Percentiles rank a stretch among this genome's conserved stretches.
Conservation (phyloP, 306 rosid genomes). For the Begonia masoniana region DNA sequence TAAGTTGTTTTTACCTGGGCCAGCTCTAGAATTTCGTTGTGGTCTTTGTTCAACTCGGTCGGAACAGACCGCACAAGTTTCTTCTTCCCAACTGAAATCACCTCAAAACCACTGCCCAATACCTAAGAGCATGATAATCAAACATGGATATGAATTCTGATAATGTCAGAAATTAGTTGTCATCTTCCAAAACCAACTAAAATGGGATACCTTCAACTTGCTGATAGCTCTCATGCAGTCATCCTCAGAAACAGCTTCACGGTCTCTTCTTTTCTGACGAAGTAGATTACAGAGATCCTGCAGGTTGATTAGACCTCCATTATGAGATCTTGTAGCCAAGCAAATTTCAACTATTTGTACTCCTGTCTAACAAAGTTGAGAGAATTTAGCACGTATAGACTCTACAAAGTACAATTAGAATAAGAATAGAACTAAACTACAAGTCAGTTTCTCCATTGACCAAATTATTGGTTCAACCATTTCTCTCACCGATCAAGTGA, state of each 20-base stretch:
- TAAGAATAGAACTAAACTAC: too few relatives aligned
- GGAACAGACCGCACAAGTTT: slow-evolving; percentile 98
- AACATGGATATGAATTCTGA: too few relatives aligned
- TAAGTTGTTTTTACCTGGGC: slow-evolving; percentile 59
- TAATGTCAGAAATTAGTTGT: too few relatives aligned
- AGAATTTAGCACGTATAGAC: slow-evolving; percentile 6
- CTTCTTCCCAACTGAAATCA: slow-evolving; percentile 81
- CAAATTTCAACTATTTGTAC: slow-evolving; percentile 93
- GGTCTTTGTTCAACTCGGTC: slow-evolving; percentile 94
- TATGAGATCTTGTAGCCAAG: slow-evolving; percentile 80
- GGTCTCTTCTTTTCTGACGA: slow-evolving; percentile 58
- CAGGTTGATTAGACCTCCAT: slow-evolving; percentile 86
- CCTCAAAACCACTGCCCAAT: slow-evolving; percentile 90
- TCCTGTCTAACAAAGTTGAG: slow-evolving; percentile 59
- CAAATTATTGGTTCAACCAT: too few relatives aligned
- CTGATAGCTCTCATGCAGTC: slow-evolving; percentile 91
- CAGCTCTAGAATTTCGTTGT: slow-evolving; percentile 88
- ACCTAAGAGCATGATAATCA: slow-evolving; percentile 30
- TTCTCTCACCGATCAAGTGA: too few relatives aligned
- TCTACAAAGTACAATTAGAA: background rate
- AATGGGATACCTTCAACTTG: slow-evolving; percentile 70
- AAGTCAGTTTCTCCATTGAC: too few relatives aligned
- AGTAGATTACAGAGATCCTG: slow-evolving; percentile 73
- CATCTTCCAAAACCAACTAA: background rate
- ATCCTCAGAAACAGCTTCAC: slow-evolving; percentile 88